Evolutionary conservation across 2,329 filamentous ascomycete genomes (phyloP).

Genomic region (Ceratocystis cacaofunesta): DNA sequence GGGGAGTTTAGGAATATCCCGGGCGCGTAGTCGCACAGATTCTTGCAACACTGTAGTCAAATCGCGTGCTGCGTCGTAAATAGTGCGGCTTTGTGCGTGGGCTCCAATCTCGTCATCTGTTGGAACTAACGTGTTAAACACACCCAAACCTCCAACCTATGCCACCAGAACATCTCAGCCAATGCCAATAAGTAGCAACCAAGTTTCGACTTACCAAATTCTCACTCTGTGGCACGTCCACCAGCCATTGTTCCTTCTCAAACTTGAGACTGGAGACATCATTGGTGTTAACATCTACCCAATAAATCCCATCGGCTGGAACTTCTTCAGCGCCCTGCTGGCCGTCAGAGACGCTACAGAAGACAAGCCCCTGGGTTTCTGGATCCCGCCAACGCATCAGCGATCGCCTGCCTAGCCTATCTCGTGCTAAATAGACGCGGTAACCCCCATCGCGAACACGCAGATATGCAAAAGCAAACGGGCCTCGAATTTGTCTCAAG

Average conservation of each 20-base stretch:
- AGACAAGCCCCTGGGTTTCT: constrained; percentile 28
- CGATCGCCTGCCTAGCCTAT: constrained; percentile 76
- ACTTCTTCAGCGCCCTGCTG: constrained; percentile 57
- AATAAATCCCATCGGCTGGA: constrained; percentile 68
- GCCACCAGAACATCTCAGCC: constrained; percentile 17
- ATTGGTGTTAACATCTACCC: constrained; percentile 37
- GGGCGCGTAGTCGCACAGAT: constrained; percentile 46
- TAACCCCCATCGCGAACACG: constrained; percentile 40
- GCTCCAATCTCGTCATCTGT: constrained; percentile 15
- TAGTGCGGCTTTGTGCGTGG: not conserved
- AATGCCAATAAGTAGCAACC: not conserved
- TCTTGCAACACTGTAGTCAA: constrained; percentile 3
- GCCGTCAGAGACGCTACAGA: constrained; percentile 57
- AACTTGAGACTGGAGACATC: not conserved
- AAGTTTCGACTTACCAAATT: constrained; percentile 14
- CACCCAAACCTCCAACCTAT: constrained; percentile 39
- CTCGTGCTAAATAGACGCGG: constrained; percentile 63
- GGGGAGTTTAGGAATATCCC: constrained; percentile 48
- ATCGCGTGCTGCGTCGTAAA: not conserved
- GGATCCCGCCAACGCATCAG: constrained; percentile 55
- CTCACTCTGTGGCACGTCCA: not conserved
- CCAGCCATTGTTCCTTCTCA: constrained; percentile 14
- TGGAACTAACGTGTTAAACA: constrained; percentile 36
- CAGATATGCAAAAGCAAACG: constrained; percentile 80
- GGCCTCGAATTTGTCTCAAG: constrained; percentile 54